Percentiles rank a stretch among this genome's conserved stretches.
These are phyloP conservation scores for Lasiosphaeriaceae sp. DNA, from an alignment of 495 filamentous ascomycete genomes.

Conservation along the genomic window DNA sequence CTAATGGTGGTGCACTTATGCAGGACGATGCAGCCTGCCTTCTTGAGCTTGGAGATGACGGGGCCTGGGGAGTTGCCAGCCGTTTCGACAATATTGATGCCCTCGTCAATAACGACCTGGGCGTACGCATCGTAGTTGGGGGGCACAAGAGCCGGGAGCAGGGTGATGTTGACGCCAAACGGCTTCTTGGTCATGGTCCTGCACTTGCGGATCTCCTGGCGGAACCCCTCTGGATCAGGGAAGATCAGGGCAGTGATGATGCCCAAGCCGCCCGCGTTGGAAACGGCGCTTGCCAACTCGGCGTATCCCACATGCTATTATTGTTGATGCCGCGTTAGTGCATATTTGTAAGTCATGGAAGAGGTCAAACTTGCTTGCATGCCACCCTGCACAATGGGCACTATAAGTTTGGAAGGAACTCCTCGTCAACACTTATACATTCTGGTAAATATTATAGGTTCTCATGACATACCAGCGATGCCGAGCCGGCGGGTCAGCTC, in stretches of 20 bases:
- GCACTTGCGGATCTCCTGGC: constrained; percentile 88
- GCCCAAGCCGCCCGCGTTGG: constrained; percentile 91
- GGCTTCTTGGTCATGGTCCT: constrained; percentile 79
- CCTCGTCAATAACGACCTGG: constrained; percentile 88
- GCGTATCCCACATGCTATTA: constrained; percentile 63
- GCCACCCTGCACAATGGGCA: constrained; percentile 96
- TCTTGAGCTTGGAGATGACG: constrained; percentile 85
- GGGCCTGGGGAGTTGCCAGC: constrained; percentile 92
- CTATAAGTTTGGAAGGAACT: constrained; percentile 40
- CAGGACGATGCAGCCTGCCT: constrained; percentile 69
- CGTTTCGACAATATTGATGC: constrained; percentile 92
- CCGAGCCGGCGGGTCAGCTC: constrained; percentile 84
- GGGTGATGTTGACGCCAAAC: constrained; percentile 94
- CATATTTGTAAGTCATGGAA: too few relatives aligned
- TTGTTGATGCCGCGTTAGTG: constrained; percentile 20
- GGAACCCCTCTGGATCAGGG: constrained; percentile 87
- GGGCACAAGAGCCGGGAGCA: constrained; percentile 83
- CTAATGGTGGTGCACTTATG: constrained; percentile 98
- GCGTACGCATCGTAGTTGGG: constrained; percentile 93
- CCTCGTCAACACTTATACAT: constrained; percentile 28
- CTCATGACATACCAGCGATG: constrained; percentile 62
- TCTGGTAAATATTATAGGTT: too few relatives aligned
- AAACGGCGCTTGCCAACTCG: constrained; percentile 88
- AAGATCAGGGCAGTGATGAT: constrained; percentile 93
- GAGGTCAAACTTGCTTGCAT: constrained; percentile 47